These are phyloP conservation scores for Metrosideros polymorpha DNA, from an alignment of 441 rosid species.

Conservation along the genomic window DNA sequence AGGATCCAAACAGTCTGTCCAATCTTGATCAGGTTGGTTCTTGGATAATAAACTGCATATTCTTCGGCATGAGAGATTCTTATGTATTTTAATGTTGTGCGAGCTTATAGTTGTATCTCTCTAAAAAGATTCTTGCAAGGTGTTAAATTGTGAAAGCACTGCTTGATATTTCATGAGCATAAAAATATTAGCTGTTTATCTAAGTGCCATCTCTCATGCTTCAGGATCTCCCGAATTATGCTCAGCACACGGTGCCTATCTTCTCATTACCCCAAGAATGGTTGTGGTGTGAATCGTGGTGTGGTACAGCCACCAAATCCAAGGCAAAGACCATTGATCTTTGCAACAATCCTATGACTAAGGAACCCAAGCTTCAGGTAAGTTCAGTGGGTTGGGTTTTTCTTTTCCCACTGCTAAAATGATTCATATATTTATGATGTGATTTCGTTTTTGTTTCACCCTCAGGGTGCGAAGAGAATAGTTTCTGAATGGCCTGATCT, in stretches of 20 bases:
- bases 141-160: not conserved
- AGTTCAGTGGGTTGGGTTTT: not conserved
- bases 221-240: constrained; percentile 99
- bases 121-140: not conserved
- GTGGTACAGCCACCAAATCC: constrained; percentile 87
- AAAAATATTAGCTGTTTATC: not conserved
- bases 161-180: not conserved
- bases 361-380: constrained; percentile 98
- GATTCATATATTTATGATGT: not conserved
- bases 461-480: constrained; percentile 92
- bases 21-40: constrained; percentile 86
- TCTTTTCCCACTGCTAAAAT: not conserved
- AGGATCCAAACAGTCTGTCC: constrained; percentile 96
- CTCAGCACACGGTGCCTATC: constrained; percentile 90
- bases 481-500: constrained; percentile 80
- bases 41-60: not conserved
- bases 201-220: constrained; percentile 10
- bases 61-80: not conserved
- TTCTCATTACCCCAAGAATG: constrained; percentile 96
- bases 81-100: not conserved
- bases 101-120: not conserved
- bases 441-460: not conserved
- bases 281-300: constrained; percentile 99
- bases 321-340: constrained; percentile 96
- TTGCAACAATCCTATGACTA: constrained; percentile 99